Base-by-base conservation (phyloP, 192 early-diverging fungal species). In the Funneliformis mosseae region DNA sequence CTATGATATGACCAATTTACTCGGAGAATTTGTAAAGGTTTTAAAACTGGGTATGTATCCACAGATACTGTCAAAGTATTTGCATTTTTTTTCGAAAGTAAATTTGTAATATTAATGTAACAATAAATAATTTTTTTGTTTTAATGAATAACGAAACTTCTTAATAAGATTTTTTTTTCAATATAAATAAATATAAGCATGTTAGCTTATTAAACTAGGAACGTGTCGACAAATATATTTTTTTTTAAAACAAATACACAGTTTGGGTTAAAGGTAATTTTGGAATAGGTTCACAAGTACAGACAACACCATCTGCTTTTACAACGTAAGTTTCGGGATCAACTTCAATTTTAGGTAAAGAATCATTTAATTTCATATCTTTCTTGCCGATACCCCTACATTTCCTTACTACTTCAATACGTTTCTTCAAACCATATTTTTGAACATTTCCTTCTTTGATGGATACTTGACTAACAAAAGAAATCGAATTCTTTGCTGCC, bases 261-360 rank as follows among this genome's bases (percentile, higher is more conserved):
- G 82, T 78, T 42, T 96, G 96, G 4, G 94, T 88, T 78, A 97
- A 81, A 5, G 95, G 93, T 67, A 97, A 82, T 28, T 84, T 89
- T 1, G 82, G 81, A 4, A 91, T 93, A 4, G 97, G 95, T n/a
- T 89, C 79, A 93, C 92, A 82, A 80, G 69, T 41, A 81, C 83
- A 8, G 82, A 83, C 76, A 74, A 88, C 82, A 21, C 95, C 97
- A 80, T 99, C 93, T 4, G 94, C 93, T 8, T 81, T 89, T 10
- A 98, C 96, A 45, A 88, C 87, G 84, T 98, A 99, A 1, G 94
- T 97, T 80, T 99, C 97, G 0, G 97, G 96, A 81, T 99, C 95
- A 4, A 99, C 94, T 0, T 86, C 79, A 14, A 99, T 91, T 12
- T 89, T 88, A 4, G 97, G 97, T 74, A 91, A 83, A 0, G 85